These are phyloP conservation scores for Aspergillus thermomutatus DNA, from an alignment of 2,329 filamentous ascomycete genomes.

Conservation along the genomic window DNA sequence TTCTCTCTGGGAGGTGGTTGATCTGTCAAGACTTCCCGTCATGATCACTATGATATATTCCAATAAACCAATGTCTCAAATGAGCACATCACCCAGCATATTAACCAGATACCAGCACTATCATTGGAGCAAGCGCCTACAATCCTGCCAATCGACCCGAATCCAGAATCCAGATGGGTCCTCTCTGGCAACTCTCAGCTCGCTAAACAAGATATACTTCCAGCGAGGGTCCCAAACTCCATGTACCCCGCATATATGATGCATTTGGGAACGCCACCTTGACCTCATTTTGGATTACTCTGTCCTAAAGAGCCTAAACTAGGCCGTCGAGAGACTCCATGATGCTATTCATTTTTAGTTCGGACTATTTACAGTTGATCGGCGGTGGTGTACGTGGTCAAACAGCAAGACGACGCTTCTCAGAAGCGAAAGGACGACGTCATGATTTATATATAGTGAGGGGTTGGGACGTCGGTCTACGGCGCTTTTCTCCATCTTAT, in stretches of 20 bases:
- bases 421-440: background rate
- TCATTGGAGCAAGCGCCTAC: background rate
- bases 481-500: background rate
- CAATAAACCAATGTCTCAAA: background rate
- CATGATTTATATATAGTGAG: background rate
- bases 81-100: background rate
- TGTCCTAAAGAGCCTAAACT: background rate
- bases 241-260: slow-evolving; percentile 2
- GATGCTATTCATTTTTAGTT: background rate
- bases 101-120: background rate
- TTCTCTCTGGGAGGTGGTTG: too few relatives aligned
- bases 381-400: background rate
- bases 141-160: background rate
- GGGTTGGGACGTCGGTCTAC: background rate
- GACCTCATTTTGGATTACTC: slow-evolving; percentile 1
- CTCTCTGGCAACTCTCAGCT: background rate
- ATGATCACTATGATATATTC: background rate
- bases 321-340: background rate
- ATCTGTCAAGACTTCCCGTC: too few relatives aligned
- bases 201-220: background rate
- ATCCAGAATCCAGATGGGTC: background rate
- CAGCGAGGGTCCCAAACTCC: background rate
- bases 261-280: slow-evolving; percentile 5
- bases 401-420: too few relatives aligned
- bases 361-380: background rate